Conservation (phyloP, 306 rosid species). For the Clitoria ternatea region DNA sequence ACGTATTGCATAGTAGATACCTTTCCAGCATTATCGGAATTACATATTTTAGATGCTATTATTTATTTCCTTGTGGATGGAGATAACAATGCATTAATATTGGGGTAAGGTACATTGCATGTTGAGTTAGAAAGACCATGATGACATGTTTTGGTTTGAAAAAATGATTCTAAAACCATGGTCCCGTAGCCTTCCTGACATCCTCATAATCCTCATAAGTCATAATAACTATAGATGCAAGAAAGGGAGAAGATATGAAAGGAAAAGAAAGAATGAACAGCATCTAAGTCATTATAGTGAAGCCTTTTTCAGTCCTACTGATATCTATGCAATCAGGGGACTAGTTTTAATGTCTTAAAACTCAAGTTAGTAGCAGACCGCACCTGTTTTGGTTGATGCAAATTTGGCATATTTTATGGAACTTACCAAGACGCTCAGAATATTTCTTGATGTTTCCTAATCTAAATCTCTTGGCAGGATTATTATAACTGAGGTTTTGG, state of each 20-base stretch:
- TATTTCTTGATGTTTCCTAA: conserved; percentile 7
- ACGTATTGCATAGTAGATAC: not conserved
- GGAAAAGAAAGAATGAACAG: conserved; percentile 8
- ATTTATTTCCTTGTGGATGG: not conserved
- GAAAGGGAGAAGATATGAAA: not conserved
- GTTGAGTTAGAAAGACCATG: not conserved
- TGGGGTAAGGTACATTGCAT: not conserved
- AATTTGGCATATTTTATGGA: conserved; percentile 6
- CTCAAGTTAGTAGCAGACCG: not conserved
- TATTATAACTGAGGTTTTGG: conserved; percentile 96
- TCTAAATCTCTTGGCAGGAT: conserved; percentile 54
- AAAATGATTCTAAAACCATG: not conserved
- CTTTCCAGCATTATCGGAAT: not conserved
- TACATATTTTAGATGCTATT: not conserved
- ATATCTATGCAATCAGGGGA: not conserved
- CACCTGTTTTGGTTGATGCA: not conserved
- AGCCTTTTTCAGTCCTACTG: not conserved
- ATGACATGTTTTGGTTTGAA: not conserved
- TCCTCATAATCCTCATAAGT: not conserved
- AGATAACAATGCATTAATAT: not conserved
- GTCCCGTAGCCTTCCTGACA: not conserved
- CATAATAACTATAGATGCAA: conserved; percentile 7
- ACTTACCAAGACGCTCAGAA: not conserved
- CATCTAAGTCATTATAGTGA: not conserved
- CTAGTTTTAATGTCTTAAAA: conserved; percentile 6